Percentiles rank a stretch among this genome's conserved stretches.
phyloP scores from a whole-genome alignment of 345 rosid species.

The Passiflora organensis region DNA sequence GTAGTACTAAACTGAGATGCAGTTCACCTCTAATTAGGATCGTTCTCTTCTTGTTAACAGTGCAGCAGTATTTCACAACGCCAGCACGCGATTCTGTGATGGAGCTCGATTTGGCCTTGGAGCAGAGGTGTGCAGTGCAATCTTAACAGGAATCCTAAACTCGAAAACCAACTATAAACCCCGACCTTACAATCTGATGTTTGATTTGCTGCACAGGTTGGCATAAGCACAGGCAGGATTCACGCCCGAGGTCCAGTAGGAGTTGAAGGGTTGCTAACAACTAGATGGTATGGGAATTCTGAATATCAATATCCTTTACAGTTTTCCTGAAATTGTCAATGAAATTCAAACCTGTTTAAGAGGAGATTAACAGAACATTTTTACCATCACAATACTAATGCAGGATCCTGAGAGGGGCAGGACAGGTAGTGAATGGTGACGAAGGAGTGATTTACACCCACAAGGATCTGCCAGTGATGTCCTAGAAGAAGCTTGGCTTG shows the following conservation, averaged over 20 bases:
- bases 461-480: constrained; percentile 38
- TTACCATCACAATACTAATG: constrained; percentile 9
- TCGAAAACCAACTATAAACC: not conserved
- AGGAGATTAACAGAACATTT: not conserved
- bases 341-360: not conserved
- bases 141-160: too few species aligned
- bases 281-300: constrained; percentile 58
- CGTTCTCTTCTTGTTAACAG: constrained; percentile 26
- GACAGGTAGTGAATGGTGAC: constrained; percentile 90
- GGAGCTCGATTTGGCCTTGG: constrained; percentile 90
- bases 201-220: constrained; percentile 44
- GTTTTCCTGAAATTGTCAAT: not conserved
- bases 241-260: constrained; percentile 98
- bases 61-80: constrained; percentile 95
- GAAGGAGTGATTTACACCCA: constrained; percentile 64
- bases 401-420: constrained; percentile 86
- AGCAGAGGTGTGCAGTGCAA: constrained; percentile 71
- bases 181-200: constrained; percentile 1
- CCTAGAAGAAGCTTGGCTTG: not conserved
- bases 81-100: constrained; percentile 84
- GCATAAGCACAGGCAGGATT: constrained; percentile 85
- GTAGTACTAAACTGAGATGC: too few species aligned
- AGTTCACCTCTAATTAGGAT: not conserved
- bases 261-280: constrained; percentile 83
- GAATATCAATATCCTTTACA: not conserved